phyloP scores from a whole-genome alignment of 75 land plant species.

The Pinus albicaulis region DNA sequence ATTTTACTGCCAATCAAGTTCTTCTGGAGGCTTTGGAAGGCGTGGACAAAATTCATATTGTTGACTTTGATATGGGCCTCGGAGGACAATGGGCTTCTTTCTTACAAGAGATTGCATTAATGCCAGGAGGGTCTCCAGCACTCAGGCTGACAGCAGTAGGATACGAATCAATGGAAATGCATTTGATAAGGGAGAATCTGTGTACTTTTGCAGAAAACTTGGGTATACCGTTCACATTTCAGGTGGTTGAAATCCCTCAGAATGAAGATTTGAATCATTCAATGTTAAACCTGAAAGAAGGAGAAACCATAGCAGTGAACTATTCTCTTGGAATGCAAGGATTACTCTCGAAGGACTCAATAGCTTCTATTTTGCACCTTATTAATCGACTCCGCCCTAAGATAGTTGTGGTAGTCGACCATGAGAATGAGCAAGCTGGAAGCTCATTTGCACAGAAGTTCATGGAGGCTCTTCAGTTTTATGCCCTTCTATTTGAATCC shows the following conservation, averaged over 20 bases:
- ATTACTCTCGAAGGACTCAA: slow-evolving; percentile 10
- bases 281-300: slow-evolving; percentile 16
- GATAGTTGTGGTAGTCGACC: slow-evolving; percentile 60
- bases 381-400: slow-evolving; percentile 61
- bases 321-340: slow-evolving; percentile 46
- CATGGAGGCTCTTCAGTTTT: slow-evolving; percentile 61
- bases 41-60: slow-evolving; percentile 50
- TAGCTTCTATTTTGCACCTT: slow-evolving; percentile 41
- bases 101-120: slow-evolving; percentile 60
- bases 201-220: slow-evolving; percentile 60
- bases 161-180: slow-evolving; percentile 25
- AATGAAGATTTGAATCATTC: slow-evolving; percentile 24
- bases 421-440: slow-evolving; percentile 47
- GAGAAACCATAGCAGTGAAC: slow-evolving; percentile 78
- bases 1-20: slow-evolving; percentile 84
- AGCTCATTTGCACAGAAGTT: slow-evolving; percentile 50
- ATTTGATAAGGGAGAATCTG: slow-evolving; percentile 66
- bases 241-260: slow-evolving; percentile 33
- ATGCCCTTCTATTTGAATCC: slow-evolving; percentile 63
- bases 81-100: slow-evolving; percentile 93
- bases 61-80: slow-evolving; percentile 82
- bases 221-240: slow-evolving; percentile 40
- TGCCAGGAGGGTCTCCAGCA: slow-evolving; percentile 16
- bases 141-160: slow-evolving; percentile 71
- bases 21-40: slow-evolving; percentile 71